Evolutionary conservation across 441 rosid species (phyloP).

Genomic region (Aleurites moluccanus): DNA sequence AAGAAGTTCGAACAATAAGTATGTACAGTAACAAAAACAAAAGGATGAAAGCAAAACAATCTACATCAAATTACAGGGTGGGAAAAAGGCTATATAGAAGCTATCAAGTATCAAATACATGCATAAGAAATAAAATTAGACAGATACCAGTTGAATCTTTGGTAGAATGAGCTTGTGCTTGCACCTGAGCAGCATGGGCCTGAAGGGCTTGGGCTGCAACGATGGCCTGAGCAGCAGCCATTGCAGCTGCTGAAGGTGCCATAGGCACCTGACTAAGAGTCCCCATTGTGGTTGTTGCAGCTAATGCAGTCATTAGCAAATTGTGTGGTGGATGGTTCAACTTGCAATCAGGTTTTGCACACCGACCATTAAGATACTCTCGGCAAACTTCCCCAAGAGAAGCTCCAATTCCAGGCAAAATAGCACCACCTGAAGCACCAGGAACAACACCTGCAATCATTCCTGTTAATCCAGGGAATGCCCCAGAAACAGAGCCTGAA

Average conservation of each 20-base stretch:
- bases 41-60: background rate
- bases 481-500: constrained; percentile 89
- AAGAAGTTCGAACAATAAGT: background rate
- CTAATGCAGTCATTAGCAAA: constrained; percentile 87
- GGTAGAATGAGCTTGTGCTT: constrained; percentile 76
- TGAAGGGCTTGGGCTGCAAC: constrained; percentile 99
- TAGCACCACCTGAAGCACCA: constrained; percentile 95
- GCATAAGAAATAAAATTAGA: background rate
- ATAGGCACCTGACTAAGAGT: constrained; percentile 90
- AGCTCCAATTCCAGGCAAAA: constrained; percentile 96
- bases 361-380: constrained; percentile 89
- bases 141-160: constrained; percentile 69
- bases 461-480: constrained; percentile 87
- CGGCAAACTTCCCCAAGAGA: constrained; percentile 96
- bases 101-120: background rate
- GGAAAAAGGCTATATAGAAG: background rate
- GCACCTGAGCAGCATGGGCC: constrained; percentile 98
- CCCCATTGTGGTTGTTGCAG: constrained; percentile 89
- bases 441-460: constrained; percentile 91
- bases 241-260: constrained; percentile 99
- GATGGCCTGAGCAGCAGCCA: constrained; percentile 99
- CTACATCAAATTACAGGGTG: background rate
- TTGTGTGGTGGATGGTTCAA: constrained; percentile 93
- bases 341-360: constrained; percentile 82
- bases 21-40: background rate